Evolutionary conservation across 768 basidiomycete species (phyloP), one percentile per base, ranked within the genome.

Genomic region (Lyophyllum shimeji): DNA sequence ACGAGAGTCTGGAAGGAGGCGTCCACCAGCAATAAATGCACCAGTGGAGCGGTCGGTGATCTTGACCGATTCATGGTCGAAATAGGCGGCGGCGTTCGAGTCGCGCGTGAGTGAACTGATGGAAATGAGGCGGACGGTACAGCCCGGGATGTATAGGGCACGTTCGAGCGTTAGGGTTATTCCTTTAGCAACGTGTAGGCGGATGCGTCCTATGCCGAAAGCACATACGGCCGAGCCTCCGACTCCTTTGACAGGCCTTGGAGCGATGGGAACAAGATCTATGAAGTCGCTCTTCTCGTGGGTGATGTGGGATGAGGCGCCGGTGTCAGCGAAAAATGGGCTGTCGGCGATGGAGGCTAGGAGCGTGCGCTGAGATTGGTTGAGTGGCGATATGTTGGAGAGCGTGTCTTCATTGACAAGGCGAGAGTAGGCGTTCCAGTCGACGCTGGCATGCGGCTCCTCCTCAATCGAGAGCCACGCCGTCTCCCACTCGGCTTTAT

Each of bases 261-360:
- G 57, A 0, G 58, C 12, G 15, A 73, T 69, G 5, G 68, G 59
- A 69, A 63, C 0, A 47, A 48, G 5, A 39, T n/a, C 9, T 5
- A 29, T 29, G 59, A 73, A 73, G 54, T 73, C 69, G 9, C 55
- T 18, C 0, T 37, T 46, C 2, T 62, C 50, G 7, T 60, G 67
- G 5, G 65, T 66, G 25, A 71, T 61, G 27, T 71, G 69, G 0
- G 60, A 29, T 0, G 60, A 58, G 0, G 69, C 65, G 0, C 70
- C 66, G 2, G 67, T 62, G 48, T 72, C 58, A 18, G 69, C 46
- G 66, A 67, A 61, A 53, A 29, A 29, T 4, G 29, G 29, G 4
- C 9, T 4, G 29, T 4, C 9, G 9, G 4, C 29, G 9, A 29
- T 29, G 4, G 29, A 29, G 4, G 9, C 29, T 5, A 29, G 29